Evolutionary conservation across 2,329 filamentous ascomycete species (phyloP), one percentile per base, ranked within the genome.

Genomic region (Microsporum canis): DNA sequence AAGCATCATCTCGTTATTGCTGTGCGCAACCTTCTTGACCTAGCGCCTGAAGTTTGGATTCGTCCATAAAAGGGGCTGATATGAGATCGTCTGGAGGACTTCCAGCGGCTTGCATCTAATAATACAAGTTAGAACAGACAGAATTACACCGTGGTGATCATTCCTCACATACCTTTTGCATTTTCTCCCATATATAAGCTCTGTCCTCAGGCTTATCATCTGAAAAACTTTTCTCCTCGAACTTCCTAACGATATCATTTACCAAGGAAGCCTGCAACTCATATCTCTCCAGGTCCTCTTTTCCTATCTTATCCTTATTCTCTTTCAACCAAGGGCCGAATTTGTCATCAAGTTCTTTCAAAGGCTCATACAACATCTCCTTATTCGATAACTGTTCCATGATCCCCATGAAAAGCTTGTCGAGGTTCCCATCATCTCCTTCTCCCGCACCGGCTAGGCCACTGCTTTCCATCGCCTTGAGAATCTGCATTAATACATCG

Each of bases 301-400:
- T 75, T 0, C 81, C 75, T 1, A 85, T 76, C 58, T 84, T 85
- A 0, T 66, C 70, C 29, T 78, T 84, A 72, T 96, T 92, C 75
- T 88, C 87, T 68, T 83, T 82, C 72, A 99, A 80, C 92, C 94
- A 99, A 1, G 77, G 84, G 0, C 91, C 92, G 71, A 94, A 99
- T 75, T 96, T 97, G 59, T 89, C 87, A 72, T 95, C 79, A 56
- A 99, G 79, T 76, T 99, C 94, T 78, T 96, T 96, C 91, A 99
- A 96, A 1, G 94, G 94, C 77, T 99, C 92, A 72, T 97, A 97
- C 58, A 99, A 77, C 65, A 99, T 96, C 67, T 97, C 94, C 78
- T 96, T 97, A 75, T 95, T 96, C 2, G 94, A 97, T 65, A 99
- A 81, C 74, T 99, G 91, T 76, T 97, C 90, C 92, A 99, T 97